Conservation (phyloP, 495 filamentous ascomycete species). For the Xylaria cubensis region DNA sequence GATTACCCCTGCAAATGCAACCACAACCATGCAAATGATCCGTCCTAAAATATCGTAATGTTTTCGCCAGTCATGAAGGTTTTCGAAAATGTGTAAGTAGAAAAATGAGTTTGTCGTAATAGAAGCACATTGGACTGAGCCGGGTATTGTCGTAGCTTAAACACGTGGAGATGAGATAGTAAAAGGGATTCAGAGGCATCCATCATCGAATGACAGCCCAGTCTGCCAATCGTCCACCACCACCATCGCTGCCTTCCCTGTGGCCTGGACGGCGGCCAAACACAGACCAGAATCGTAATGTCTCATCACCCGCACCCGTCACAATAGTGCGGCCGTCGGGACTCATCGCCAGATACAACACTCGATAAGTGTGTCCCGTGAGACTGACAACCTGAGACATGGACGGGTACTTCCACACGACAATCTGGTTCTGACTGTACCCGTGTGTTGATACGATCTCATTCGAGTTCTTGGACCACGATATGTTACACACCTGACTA, state of each 20-base stretch:
- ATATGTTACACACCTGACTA: slow-evolving; percentile 94
- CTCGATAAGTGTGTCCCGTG: slow-evolving; percentile 94
- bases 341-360: slow-evolving; percentile 96
- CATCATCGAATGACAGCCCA: slow-evolving; percentile 72
- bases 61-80: slow-evolving; percentile 5
- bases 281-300: slow-evolving; percentile 94
- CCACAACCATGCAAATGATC: slow-evolving; percentile 23
- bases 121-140: slow-evolving; percentile 31
- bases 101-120: slow-evolving; percentile 21
- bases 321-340: slow-evolving; percentile 93
- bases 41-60: slow-evolving; percentile 30
- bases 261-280: slow-evolving; percentile 72
- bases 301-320: slow-evolving; percentile 96
- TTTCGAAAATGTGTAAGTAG: slow-evolving; percentile 16
- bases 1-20: slow-evolving; percentile 11
- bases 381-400: slow-evolving; percentile 96
- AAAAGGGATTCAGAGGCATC: slow-evolving; percentile 3
- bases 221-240: slow-evolving; percentile 65
- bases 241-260: slow-evolving; percentile 56
- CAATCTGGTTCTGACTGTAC: slow-evolving; percentile 97
- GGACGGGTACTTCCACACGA: slow-evolving; percentile 97
- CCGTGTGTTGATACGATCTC: slow-evolving; percentile 97
- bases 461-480: slow-evolving; percentile 94
- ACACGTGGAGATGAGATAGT: slow-evolving; percentile 25
- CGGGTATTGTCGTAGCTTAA: slow-evolving; percentile 11